Evolutionary conservation across 106 monocot species (phyloP).

Genomic region (Platanthera guangdongensis): DNA sequence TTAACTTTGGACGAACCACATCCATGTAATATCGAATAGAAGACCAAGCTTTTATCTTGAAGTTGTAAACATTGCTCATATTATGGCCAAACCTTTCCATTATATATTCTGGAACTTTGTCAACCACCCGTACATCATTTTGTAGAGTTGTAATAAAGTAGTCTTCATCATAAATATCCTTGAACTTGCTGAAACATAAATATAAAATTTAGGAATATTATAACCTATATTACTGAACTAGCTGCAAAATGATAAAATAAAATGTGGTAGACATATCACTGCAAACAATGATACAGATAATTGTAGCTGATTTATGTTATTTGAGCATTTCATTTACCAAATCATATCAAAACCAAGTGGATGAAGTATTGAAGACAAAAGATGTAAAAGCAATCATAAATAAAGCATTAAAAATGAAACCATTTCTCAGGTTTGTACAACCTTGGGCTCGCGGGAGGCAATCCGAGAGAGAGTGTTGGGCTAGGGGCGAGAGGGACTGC

Average conservation of each 20-base stretch:
- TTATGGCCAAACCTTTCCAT: conserved; percentile 97
- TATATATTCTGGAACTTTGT: conserved; percentile 76
- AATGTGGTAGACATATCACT: background rate
- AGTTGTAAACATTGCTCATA: conserved; percentile 94
- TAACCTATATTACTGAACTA: background rate
- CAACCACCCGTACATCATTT: conserved; percentile 83
- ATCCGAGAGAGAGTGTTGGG: too few relatives aligned
- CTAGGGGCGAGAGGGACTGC: too few relatives aligned
- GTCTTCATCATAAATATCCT: conserved; percentile 90
- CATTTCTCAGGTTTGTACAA: background rate
- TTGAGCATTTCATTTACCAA: background rate
- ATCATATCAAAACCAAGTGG: background rate
- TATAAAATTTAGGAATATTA: background rate
- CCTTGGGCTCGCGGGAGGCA: too few relatives aligned
- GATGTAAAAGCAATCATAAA: background rate
- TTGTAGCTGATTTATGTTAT: background rate
- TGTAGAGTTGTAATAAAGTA: conserved; percentile 65
- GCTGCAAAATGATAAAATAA: background rate
- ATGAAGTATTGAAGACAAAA: background rate
- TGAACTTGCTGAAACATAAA: conserved; percentile 74
- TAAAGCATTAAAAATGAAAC: background rate
- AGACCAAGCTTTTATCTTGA: conserved; percentile 93
- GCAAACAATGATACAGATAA: background rate
- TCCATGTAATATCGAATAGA: conserved; percentile 74
- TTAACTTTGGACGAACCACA: conserved; percentile 68